Evolutionary conservation across 495 filamentous ascomycete species (phyloP).

Genomic region (Penicillium paxilli): DNA sequence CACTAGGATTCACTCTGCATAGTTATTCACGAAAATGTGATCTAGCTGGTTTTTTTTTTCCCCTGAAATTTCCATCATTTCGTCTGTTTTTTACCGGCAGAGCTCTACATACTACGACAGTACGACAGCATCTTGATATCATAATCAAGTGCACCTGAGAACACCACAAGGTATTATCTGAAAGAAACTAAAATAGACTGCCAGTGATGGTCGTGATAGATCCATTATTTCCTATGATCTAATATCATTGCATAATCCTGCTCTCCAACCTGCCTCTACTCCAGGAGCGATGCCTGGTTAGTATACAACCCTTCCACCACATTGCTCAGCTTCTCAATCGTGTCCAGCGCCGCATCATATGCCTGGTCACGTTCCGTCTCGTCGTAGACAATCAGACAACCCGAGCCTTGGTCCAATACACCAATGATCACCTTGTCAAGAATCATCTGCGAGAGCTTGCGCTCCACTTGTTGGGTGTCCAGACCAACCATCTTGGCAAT

Average conservation of each 20-base stretch:
- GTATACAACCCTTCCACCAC: conserved; percentile 97
- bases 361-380: conserved; percentile 90
- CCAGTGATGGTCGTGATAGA: background rate
- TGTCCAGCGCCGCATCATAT: conserved; percentile 91
- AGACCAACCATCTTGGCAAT: conserved; percentile 96
- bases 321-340: conserved; percentile 95
- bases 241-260: conserved; percentile 27
- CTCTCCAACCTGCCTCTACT: conserved; percentile 54
- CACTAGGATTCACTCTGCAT: no score
- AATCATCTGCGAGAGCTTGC: conserved; percentile 98
- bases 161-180: no score
- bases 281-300: conserved; percentile 93
- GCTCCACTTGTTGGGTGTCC: conserved; percentile 94
- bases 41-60: no score
- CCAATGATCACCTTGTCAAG: conserved; percentile 98
- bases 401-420: conserved; percentile 95
- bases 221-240: conserved; percentile 25
- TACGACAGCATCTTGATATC: no score
- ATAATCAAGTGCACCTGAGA: no score
- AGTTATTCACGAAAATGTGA: background rate
- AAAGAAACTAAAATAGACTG: no score
- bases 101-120: no score
- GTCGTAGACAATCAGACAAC: conserved; percentile 94
- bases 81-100: no score
- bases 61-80: no score